Percentiles rank a stretch among this genome's conserved stretches.
These are phyloP conservation scores for Oehlia diaphana DNA, from an alignment of 192 early-diverging fungal species.

Conservation along the genomic window DNA sequence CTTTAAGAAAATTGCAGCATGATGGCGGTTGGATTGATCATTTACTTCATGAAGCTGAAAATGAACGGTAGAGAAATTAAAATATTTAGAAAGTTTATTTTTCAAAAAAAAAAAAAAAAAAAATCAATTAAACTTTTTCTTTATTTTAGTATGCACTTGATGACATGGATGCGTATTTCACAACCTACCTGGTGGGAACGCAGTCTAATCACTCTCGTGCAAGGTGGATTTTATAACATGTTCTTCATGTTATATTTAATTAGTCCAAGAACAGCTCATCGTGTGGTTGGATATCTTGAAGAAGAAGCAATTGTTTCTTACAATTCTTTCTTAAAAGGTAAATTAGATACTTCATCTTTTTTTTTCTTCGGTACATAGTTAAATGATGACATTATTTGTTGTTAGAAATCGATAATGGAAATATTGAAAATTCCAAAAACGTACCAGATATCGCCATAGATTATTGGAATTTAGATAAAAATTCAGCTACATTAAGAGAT, in stretches of 20 bases:
- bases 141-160: slow-evolving; percentile 54
- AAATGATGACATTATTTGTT: neutral
- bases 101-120: no score
- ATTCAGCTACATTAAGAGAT: slow-evolving; percentile 76
- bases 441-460: slow-evolving; percentile 86
- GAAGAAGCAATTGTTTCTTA: slow-evolving; percentile 93
- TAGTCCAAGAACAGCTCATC: slow-evolving; percentile 79
- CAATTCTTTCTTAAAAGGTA: slow-evolving; percentile 72
- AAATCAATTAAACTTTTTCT: no score
- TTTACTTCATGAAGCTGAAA: slow-evolving; percentile 90
- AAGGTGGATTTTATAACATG: slow-evolving; percentile 89
- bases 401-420: slow-evolving; percentile 74
- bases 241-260: slow-evolving; percentile 87
- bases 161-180: slow-evolving; percentile 77
- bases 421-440: slow-evolving; percentile 60
- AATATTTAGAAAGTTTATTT: neutral
- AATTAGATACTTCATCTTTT: neutral
- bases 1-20: slow-evolving; percentile 71
- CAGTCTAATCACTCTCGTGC: slow-evolving; percentile 67
- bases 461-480: slow-evolving; percentile 75
- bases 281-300: slow-evolving; percentile 91
- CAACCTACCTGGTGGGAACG: slow-evolving; percentile 65
- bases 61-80: slow-evolving; percentile 58
- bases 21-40: slow-evolving; percentile 93
- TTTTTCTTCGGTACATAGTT: neutral